phyloP scores from a whole-genome alignment of 176 grass and related monocot species.

The Puccinellia tenuiflora region DNA sequence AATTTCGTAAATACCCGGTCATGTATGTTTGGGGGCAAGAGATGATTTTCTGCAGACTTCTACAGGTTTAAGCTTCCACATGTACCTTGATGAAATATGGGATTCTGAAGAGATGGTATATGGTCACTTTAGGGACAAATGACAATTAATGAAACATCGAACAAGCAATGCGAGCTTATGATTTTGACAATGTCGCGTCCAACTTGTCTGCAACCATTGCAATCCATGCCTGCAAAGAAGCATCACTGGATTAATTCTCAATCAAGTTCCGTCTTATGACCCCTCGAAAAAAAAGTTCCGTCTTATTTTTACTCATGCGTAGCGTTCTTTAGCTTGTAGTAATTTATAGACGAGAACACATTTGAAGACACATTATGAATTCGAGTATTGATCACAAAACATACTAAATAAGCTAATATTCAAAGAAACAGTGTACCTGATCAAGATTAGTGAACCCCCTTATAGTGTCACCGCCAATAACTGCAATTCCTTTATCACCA shows the following conservation, averaged over 20 bases:
- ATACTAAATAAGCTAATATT: not conserved
- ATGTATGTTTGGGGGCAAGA: not conserved
- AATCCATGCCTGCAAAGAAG: slow-evolving; percentile 78
- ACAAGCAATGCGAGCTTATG: not conserved
- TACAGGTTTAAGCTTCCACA: not conserved
- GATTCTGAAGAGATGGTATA: not conserved
- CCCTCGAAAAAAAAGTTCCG: too few species aligned
- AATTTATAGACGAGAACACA: not conserved
- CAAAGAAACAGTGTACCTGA: slow-evolving; percentile 41
- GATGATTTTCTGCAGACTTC: not conserved
- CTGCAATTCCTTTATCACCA: slow-evolving; percentile 67
- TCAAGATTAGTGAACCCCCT: slow-evolving; percentile 82
- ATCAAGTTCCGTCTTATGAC: not conserved
- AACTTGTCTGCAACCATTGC: slow-evolving; percentile 76
- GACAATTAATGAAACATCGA: not conserved
- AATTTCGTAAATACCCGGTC: not conserved
- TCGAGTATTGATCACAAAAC: not conserved
- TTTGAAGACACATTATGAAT: too few species aligned
- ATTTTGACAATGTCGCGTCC: slow-evolving; percentile 69
- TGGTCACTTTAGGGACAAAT: not conserved
- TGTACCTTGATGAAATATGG: not conserved
- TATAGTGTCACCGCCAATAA: slow-evolving; percentile 79
- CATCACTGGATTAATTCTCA: not conserved
- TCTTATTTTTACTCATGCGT: not conserved
- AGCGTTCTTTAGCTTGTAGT: not conserved